These are phyloP conservation scores for Suillus lakei DNA, from an alignment of 768 basidiomycete genomes.

Conservation along the genomic window DNA sequence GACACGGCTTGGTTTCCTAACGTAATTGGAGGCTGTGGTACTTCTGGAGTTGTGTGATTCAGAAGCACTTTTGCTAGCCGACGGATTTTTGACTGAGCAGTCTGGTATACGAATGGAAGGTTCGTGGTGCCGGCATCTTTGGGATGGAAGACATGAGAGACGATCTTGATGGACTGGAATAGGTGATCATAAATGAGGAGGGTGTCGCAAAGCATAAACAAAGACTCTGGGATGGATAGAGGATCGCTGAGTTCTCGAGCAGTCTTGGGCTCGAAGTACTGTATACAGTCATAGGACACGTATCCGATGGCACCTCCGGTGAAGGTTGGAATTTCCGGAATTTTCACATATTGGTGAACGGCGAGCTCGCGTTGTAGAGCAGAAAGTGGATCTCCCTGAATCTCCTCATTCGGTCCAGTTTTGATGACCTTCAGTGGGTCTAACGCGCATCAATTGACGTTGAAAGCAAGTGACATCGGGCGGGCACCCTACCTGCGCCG, in stretches of 20 bases:
- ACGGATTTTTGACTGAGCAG: conserved; percentile 81
- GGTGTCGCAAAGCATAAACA: conserved; percentile 97
- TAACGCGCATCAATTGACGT: conserved; percentile 33
- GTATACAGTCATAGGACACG: conserved; percentile 95
- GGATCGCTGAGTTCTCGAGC: conserved; percentile 74
- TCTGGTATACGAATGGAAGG: conserved; percentile 85
- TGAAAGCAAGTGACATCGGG: conserved; percentile 5
- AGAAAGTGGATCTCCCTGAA: conserved; percentile 85
- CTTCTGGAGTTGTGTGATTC: conserved; percentile 58
- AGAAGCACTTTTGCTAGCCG: conserved; percentile 77
- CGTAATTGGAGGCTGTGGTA: conserved; percentile 63
- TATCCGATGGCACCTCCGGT: conserved; percentile 98
- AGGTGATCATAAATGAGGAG: conserved; percentile 97
- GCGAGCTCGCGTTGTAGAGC: conserved; percentile 86
- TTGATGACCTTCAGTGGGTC: conserved; percentile 94
- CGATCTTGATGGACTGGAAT: conserved; percentile 92
- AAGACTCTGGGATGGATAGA: conserved; percentile 89
- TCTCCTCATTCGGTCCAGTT: conserved; percentile 83
- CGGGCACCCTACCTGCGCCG: conserved; percentile 74
- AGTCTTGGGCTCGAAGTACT: conserved; percentile 96
- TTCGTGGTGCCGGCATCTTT: conserved; percentile 67
- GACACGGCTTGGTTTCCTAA: conserved; percentile 75
- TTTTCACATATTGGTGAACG: conserved; percentile 86
- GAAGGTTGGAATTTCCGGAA: conserved; percentile 92
- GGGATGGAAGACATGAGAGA: conserved; percentile 93